phyloP scores from a whole-genome alignment of 2,329 filamentous ascomycete genomes.

The Nakataea oryzae region DNA sequence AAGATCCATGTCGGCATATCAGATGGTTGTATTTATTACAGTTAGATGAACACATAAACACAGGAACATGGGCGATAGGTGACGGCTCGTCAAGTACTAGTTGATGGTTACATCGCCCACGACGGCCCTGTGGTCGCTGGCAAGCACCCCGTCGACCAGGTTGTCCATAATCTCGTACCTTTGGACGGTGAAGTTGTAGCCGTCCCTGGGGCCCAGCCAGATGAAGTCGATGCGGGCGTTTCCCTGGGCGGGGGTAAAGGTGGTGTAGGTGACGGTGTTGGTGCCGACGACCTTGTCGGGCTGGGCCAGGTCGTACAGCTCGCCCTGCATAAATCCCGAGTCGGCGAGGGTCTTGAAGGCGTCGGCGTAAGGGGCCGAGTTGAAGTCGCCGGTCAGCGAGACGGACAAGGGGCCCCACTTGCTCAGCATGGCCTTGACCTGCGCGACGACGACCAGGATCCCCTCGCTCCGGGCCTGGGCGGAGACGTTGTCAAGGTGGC shows the following conservation, averaged over 20 bases:
- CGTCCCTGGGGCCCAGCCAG: conserved; percentile 6
- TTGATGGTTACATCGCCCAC: conserved; percentile 5
- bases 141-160: conserved; percentile 4
- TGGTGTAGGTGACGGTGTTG: neutral
- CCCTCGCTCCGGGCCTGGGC: conserved; percentile 27
- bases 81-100: neutral
- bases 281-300: neutral
- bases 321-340: conserved; percentile 1
- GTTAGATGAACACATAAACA: too few species aligned
- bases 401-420: neutral
- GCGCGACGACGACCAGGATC: conserved; percentile 31
- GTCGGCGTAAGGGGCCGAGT: conserved; percentile 1
- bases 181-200: neutral
- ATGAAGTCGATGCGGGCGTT: conserved; percentile 4
- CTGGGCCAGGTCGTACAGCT: conserved; percentile 2
- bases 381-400: conserved; percentile 6
- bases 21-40: too few species aligned
- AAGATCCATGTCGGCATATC: too few species aligned
- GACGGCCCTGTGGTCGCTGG: conserved; percentile 4
- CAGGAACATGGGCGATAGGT: too few species aligned
- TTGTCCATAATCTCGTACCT: conserved; percentile 3
- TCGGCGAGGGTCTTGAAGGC: conserved; percentile 2
- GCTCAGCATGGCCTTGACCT: conserved; percentile 16
- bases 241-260: neutral
- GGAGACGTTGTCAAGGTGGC: conserved; percentile 42